These are phyloP conservation scores for Neltuma alba DNA, from an alignment of 306 rosid genomes.

Conservation along the genomic window DNA sequence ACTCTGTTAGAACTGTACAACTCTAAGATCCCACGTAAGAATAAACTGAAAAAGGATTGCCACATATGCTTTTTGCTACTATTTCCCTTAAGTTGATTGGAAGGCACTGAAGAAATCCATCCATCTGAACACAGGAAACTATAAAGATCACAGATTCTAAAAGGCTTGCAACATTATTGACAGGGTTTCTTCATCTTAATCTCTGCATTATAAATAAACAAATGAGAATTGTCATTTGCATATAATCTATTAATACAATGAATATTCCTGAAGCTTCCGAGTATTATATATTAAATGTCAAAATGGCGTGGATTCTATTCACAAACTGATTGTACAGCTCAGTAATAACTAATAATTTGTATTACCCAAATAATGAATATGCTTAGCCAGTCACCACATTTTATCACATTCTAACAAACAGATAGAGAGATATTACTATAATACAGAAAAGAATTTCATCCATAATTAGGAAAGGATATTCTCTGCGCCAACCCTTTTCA, in stretches of 20 bases:
- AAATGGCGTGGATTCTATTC: background rate
- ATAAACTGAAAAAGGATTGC: constrained; percentile 13
- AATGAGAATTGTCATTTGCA: background rate
- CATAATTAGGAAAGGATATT: constrained; percentile 72
- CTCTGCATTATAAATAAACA: constrained; percentile 8
- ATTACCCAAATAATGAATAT: background rate
- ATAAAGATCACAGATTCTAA: background rate
- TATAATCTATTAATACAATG: background rate
- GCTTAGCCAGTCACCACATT: constrained; percentile 10
- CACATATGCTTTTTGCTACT: background rate
- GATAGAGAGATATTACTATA: constrained; percentile 11
- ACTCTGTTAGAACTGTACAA: background rate
- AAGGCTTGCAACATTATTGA: constrained; percentile 25
- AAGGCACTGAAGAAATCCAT: constrained; percentile 2
- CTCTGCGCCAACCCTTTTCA: constrained; percentile 93
- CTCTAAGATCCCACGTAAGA: background rate
- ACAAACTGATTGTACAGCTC: constrained; percentile 1
- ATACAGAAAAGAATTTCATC: constrained; percentile 12
- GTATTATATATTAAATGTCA: background rate
- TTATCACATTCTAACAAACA: constrained; percentile 21
- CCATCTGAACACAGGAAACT: background rate
- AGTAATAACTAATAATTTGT: background rate
- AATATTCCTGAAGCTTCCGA: constrained; percentile 15
- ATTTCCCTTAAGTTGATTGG: constrained; percentile 6
- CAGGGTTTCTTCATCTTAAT: constrained; percentile 12